Conservation (phyloP, 2,329 filamentous ascomycete species). For the Claviceps humidiphila region DNA sequence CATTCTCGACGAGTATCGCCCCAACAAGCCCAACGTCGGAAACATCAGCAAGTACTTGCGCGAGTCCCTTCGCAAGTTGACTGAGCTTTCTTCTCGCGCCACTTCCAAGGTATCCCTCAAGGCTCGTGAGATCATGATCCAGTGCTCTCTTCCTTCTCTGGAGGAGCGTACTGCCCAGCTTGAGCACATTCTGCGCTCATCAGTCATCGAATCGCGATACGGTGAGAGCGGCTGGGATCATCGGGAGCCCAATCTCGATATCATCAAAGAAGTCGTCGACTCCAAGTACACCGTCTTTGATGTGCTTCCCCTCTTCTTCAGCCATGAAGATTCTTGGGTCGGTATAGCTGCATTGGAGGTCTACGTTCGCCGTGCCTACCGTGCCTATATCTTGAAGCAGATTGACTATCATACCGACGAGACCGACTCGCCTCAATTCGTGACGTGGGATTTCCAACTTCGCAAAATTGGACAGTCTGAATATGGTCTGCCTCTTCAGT, state of each 20-base stretch:
- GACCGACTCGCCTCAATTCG: conserved; percentile 50
- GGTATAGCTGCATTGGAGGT: conserved; percentile 87
- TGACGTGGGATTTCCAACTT: conserved; percentile 93
- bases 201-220: conserved; percentile 92
- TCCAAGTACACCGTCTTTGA: conserved; percentile 98
- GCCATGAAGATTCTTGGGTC: conserved; percentile 87
- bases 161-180: conserved; percentile 93
- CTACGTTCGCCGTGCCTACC: conserved; percentile 91
- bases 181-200: conserved; percentile 95
- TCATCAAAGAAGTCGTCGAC: conserved; percentile 96
- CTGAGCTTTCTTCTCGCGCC: conserved; percentile 65
- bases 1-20: conserved; percentile 85
- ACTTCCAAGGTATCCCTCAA: conserved; percentile 96
- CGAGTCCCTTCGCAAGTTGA: conserved; percentile 67
- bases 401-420: conserved; percentile 84
- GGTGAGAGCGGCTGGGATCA: conserved; percentile 96
- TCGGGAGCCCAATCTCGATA: conserved; percentile 74
- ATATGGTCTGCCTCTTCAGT: conserved; percentile 68
- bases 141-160: conserved; percentile 88
- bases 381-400: conserved; percentile 82
- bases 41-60: conserved; percentile 84
- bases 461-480: conserved; percentile 88
- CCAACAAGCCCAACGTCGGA: conserved; percentile 81
- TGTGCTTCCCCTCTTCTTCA: conserved; percentile 89
- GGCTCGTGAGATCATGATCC: conserved; percentile 92